Evolutionary conservation across 2,329 filamentous ascomycete species (phyloP), one percentile per base, ranked within the genome.

Genomic region (Intubia oerlemansii): DNA sequence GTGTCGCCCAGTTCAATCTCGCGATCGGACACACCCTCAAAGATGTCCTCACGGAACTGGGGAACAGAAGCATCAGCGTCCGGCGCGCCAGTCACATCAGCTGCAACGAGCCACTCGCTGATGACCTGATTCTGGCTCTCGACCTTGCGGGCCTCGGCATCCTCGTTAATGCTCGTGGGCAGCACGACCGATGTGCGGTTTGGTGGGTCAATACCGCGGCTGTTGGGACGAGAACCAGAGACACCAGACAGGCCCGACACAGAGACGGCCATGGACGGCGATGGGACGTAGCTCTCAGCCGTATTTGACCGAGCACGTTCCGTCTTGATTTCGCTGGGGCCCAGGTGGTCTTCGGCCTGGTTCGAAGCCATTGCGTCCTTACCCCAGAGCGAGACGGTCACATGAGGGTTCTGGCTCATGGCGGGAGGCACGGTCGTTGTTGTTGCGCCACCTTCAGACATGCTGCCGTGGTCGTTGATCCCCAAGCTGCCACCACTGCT

Each of bases 311-410:
- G 28, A 5, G 25, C 27, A n/a, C 28, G 22, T 16, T 30, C 30
- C 0, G 33, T 32, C 27, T 27, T 30, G 30, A 30, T 26, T 20
- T 32, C 27, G 27, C 51, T 50, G 13, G 33, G 17, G 10, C 30
- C 28, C n/a, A 31, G 25, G 16, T 31, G 14, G 40, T 34, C 25
- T 23, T 36, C 34, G 11, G 34, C 26, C 4, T 29, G 28, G 25
- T 28, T 23, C 10, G 25, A 42, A 24, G 45, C n/a, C n/a, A n/a
- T n/a, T n/a, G n/a, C 40, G 28, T 52, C 59, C 34, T 50, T 53
- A 25, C 55, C 60, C 58, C 59, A 68, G 36, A 62, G 48, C 2
- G 64, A 68, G 27, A 68, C 59, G 5, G 56, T 65, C 13, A 69
- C 59, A 17, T 54, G 54, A 6, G 64, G 63, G 39, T 64, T 67